A percentile compares a stretch with the other conserved stretches of the same genome.
Evolutionary conservation across 169 alveolate species (phyloP).

Genomic region (Plasmodium vinckei): DNA sequence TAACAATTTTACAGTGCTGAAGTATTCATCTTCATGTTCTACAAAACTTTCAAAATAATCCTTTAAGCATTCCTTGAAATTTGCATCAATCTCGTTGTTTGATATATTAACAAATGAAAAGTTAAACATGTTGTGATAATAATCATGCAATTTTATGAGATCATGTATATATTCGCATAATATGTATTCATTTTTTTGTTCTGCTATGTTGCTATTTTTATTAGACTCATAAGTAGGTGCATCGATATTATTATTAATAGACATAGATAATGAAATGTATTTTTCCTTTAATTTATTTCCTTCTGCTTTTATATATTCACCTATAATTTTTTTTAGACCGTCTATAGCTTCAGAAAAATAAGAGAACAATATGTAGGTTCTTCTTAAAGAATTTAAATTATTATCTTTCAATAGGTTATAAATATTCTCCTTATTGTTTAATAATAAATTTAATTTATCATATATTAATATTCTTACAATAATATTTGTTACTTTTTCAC

Average conservation of each 20-base stretch:
- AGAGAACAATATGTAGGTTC: slow-evolving; percentile 77
- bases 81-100: slow-evolving; percentile 22
- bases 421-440: slow-evolving; percentile 37
- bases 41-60: slow-evolving; percentile 75
- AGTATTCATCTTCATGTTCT: slow-evolving; percentile 65
- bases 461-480: slow-evolving; percentile 55
- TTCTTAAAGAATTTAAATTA: slow-evolving; percentile 41
- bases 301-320: slow-evolving; percentile 58
- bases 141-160: slow-evolving; percentile 44
- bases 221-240: slow-evolving; percentile 1
- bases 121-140: slow-evolving; percentile 48
- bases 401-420: slow-evolving; percentile 52
- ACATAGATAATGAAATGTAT: slow-evolving; percentile 25
- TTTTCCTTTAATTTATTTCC: slow-evolving; percentile 62
- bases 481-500: slow-evolving; percentile 67
- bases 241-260: background rate
- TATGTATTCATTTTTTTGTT: slow-evolving; percentile 44
- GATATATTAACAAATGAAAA: slow-evolving; percentile 54
- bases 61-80: slow-evolving; percentile 66
- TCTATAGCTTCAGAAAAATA: slow-evolving; percentile 75
- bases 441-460: slow-evolving; percentile 45
- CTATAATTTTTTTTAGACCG: slow-evolving; percentile 70
- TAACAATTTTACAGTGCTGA: slow-evolving; percentile 58
- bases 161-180: slow-evolving; percentile 50
- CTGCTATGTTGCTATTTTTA: slow-evolving; percentile 22